Evolutionary conservation across 371 early-diverging fungal species (phyloP).

Genomic region (Mortierella sp.): DNA sequence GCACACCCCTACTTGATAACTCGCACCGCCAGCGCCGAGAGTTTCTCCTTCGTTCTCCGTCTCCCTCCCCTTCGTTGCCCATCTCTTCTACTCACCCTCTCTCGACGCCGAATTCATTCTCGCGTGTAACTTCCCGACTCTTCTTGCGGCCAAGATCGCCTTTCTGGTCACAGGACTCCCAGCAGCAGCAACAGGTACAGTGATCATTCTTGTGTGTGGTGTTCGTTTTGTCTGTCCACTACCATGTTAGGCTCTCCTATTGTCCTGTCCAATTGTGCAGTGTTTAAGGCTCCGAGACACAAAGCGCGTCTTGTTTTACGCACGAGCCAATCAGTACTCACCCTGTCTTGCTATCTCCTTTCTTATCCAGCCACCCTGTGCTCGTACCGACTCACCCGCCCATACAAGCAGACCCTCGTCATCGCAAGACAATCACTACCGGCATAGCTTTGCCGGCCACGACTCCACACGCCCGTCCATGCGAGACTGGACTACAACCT

Average conservation of each 20-base stretch:
- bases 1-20: constrained; percentile 23
- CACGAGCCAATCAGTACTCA: background rate
- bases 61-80: constrained; percentile 33
- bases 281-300: background rate
- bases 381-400: background rate
- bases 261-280: too few species aligned
- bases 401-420: background rate
- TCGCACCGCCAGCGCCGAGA: background rate
- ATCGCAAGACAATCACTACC: background rate
- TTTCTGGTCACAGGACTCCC: background rate
- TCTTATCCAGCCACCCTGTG: background rate
- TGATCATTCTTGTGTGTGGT: background rate
- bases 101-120: constrained; percentile 11
- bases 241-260: background rate
- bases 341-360: background rate
- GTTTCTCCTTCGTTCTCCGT: constrained; percentile 21
- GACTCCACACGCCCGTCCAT: constrained; percentile 14
- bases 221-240: background rate
- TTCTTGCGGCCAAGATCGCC: background rate
- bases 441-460: constrained; percentile 11
- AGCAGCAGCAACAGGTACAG: background rate
- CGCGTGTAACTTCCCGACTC: constrained; percentile 10
- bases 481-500: constrained; percentile 23
- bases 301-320: background rate
- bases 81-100: background rate